Percentiles rank a stretch among this genome's conserved stretches.
Conservation (phyloP, 805 yeast species). For the Helenozyma baotianmanensis region DNA sequence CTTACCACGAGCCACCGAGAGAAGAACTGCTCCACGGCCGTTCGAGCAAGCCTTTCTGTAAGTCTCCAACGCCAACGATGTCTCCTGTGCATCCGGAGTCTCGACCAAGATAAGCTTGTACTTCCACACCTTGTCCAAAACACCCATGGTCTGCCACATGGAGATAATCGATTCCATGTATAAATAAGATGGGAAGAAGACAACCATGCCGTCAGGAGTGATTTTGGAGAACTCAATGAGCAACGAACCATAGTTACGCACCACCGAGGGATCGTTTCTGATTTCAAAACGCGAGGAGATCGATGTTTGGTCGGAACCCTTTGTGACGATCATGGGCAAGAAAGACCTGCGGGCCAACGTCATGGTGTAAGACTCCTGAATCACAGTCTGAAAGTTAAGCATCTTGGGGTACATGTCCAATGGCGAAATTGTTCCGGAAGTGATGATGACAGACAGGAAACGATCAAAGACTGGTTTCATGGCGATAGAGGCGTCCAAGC, state of each 20-base stretch:
- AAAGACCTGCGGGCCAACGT: slow-evolving; percentile 88
- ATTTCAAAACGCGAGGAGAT: slow-evolving; percentile 95
- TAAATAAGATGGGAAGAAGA: slow-evolving; percentile 92
- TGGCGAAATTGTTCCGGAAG: slow-evolving; percentile 98
- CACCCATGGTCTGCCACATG: slow-evolving; percentile 99
- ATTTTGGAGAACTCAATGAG: slow-evolving; percentile 89
- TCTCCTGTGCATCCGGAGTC: slow-evolving; percentile 99
- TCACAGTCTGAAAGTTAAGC: slow-evolving; percentile 88
- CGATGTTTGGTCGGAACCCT: slow-evolving; percentile 97
- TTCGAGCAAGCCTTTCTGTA: slow-evolving; percentile 94
- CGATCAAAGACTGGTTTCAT: slow-evolving; percentile 95
- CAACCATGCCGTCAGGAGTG: slow-evolving; percentile 98
- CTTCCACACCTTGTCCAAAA: slow-evolving; percentile 97
- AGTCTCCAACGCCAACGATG: slow-evolving; percentile 91
- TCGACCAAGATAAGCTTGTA: slow-evolving; percentile 92
- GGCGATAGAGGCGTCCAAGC: slow-evolving; percentile 96
- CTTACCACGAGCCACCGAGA: slow-evolving; percentile 98
- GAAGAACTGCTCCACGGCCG: slow-evolving; percentile 94
- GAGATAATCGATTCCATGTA: slow-evolving; percentile 98
- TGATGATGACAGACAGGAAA: slow-evolving; percentile 86
- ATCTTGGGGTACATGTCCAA: slow-evolving; percentile 97
- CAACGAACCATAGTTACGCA: slow-evolving; percentile 91
- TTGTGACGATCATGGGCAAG: slow-evolving; percentile 92
- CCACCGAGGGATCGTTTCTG: slow-evolving; percentile 96
- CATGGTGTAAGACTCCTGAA: slow-evolving; percentile 95